A percentile compares a stretch with the other conserved stretches of the same genome.
Conservation (phyloP, 257 asterid species). For the Fraxinus anomala region DNA sequence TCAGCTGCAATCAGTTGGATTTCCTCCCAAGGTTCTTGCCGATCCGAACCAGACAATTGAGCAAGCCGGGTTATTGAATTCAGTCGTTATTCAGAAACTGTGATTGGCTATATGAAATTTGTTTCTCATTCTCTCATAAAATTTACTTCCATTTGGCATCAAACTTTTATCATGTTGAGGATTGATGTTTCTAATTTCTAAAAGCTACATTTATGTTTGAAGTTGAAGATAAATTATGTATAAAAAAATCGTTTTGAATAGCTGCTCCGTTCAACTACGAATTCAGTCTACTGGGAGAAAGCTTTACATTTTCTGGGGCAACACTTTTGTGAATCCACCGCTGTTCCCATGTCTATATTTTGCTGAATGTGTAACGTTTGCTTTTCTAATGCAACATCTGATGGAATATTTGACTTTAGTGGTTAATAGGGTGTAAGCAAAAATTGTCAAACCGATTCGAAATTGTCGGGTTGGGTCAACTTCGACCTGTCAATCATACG, state of each 20-base stretch:
- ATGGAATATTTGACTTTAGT: neutral
- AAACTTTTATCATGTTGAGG: neutral
- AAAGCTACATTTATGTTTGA: neutral
- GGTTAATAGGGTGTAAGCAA: no score
- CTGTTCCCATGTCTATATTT: no score
- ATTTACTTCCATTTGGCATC: neutral
- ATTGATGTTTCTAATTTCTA: neutral
- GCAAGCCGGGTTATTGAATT: constrained; percentile 84
- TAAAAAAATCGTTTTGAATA: no score
- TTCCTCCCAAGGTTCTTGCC: constrained; percentile 79
- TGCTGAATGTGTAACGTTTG: no score
- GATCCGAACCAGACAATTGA: constrained; percentile 85
- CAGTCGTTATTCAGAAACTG: constrained; percentile 84
- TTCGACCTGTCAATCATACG: no score
- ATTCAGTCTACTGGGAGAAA: no score
- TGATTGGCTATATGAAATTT: neutral
- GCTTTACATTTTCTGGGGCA: no score
- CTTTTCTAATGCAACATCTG: neutral
- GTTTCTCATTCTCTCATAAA: neutral
- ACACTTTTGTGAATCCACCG: no score
- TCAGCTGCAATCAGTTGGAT: constrained; percentile 83
- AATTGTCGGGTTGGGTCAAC: no score
- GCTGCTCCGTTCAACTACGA: no score
- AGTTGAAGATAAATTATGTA: no score
- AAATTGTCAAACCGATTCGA: no score